phyloP scores from a whole-genome alignment of 2,329 filamentous ascomycete genomes.

The Aspergillus ibericus region DNA sequence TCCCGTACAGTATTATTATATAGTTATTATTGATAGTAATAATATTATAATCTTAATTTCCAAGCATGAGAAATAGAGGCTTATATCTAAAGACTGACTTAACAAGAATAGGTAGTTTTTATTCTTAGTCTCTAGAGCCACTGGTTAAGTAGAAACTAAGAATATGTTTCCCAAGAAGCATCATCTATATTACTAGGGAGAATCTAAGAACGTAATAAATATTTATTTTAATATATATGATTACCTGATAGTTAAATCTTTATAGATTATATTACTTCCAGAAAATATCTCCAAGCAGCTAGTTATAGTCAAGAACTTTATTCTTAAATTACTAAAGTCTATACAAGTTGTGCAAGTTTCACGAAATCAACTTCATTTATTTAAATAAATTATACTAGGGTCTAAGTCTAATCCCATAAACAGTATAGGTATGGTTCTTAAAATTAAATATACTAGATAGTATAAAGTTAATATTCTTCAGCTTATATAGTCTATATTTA shows the following conservation, averaged over 20 bases:
- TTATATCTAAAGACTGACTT: constrained; percentile 6
- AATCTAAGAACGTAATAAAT: background rate
- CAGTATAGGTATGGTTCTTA: too few species aligned
- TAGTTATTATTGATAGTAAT: background rate
- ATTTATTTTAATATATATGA: background rate
- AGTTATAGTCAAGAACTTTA: background rate
- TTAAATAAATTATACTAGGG: background rate
- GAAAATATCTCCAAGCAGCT: too few species aligned
- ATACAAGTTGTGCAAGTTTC: background rate
- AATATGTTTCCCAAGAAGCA: background rate
- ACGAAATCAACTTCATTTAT: background rate
- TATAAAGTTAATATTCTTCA: too few species aligned
- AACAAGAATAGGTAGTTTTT: constrained; percentile 9
- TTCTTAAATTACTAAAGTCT: background rate
- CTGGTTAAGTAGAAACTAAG: constrained; percentile 1
- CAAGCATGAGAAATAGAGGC: constrained; percentile 7
- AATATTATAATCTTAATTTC: constrained; percentile 8
- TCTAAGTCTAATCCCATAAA: too few species aligned
- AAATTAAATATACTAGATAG: too few species aligned
- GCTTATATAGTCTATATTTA: too few species aligned
- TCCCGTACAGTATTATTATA: background rate
- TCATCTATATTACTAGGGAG: background rate
- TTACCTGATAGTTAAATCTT: background rate
- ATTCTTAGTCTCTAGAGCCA: constrained; percentile 4
- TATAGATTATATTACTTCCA: background rate